A percentile compares a stretch with the other conserved stretches of the same genome.
Conservation (phyloP, 371 early-diverging fungal genomes). For the Rhizoclosmatium hyalinum region DNA sequence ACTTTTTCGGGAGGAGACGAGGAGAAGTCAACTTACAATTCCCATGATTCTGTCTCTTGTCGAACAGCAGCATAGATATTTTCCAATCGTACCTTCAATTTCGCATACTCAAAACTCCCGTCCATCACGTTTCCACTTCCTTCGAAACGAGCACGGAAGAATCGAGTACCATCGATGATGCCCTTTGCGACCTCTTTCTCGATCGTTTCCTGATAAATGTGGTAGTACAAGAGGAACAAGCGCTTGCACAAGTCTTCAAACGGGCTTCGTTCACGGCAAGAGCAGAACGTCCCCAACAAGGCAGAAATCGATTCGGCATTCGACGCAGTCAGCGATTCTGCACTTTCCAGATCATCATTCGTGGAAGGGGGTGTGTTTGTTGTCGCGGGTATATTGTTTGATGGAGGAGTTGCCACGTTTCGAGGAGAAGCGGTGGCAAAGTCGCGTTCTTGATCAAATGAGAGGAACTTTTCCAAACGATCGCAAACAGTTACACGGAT, state of each 20-base stretch:
- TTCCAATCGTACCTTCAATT: slow-evolving; percentile 47
- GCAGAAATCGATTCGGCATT: neutral
- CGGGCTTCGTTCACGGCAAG: slow-evolving; percentile 44
- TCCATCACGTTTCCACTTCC: slow-evolving; percentile 58
- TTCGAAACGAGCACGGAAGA: slow-evolving; percentile 54
- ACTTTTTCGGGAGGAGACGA: neutral
- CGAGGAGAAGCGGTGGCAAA: neutral
- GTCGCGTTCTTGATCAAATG: slow-evolving; percentile 32
- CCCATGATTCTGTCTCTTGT: slow-evolving; percentile 58
- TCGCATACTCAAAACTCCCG: slow-evolving; percentile 55
- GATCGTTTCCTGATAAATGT: slow-evolving; percentile 52
- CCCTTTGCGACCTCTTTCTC: slow-evolving; percentile 48
- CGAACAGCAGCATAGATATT: slow-evolving; percentile 46
- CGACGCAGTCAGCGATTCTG: neutral
- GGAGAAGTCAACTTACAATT: slow-evolving; percentile 29
- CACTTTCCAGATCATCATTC: neutral
- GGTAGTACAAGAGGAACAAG: slow-evolving; percentile 57
- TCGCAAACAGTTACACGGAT: slow-evolving; percentile 62
- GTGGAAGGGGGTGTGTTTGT: neutral
- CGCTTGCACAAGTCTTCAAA: slow-evolving; percentile 61
- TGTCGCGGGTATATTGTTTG: slow-evolving; percentile 15
- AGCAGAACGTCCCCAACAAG: slow-evolving; percentile 37
- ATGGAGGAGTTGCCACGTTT: slow-evolving; percentile 2
- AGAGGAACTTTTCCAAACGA: slow-evolving; percentile 55
- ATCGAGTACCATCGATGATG: slow-evolving; percentile 45